These are phyloP conservation scores for Babesia divergens DNA, from an alignment of 169 alveolate species.

Conservation along the genomic window DNA sequence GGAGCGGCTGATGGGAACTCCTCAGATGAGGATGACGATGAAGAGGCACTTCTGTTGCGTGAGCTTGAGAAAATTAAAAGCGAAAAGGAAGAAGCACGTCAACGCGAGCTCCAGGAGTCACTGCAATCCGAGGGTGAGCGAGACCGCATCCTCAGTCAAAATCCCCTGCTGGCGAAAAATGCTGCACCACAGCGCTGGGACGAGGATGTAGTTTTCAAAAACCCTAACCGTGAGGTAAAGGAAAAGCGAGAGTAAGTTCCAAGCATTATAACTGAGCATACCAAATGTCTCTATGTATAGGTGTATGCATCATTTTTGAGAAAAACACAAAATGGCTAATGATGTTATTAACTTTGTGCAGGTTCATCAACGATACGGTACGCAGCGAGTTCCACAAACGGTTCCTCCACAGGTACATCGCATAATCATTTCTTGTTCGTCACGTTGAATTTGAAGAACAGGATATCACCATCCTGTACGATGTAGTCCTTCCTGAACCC, in stretches of 20 bases:
- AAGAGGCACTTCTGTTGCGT: slow-evolving; percentile 84
- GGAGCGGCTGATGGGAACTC: slow-evolving; percentile 1
- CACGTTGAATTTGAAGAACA: slow-evolving; percentile 97
- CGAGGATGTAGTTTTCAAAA: slow-evolving; percentile 64
- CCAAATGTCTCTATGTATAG: not conserved
- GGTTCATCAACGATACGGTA: slow-evolving; percentile 89
- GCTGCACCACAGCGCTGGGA: slow-evolving; percentile 49
- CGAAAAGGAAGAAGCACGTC: slow-evolving; percentile 83
- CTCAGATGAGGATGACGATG: slow-evolving; percentile 76
- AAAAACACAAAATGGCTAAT: no score
- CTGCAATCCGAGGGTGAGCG: slow-evolving; percentile 44
- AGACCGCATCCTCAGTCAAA: slow-evolving; percentile 36
- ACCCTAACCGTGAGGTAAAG: slow-evolving; percentile 41
- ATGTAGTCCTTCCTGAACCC: slow-evolving; percentile 87
- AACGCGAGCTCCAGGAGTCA: slow-evolving; percentile 71
- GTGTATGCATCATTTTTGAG: not conserved
- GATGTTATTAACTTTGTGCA: not conserved
- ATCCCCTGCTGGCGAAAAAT: slow-evolving; percentile 48
- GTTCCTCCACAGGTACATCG: slow-evolving; percentile 84
- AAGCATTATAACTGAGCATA: not conserved
- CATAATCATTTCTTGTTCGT: slow-evolving; percentile 76
- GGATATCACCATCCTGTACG: slow-evolving; percentile 96
- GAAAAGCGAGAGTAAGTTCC: slow-evolving; percentile 32
- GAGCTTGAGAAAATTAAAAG: slow-evolving; percentile 89
- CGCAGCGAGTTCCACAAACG: slow-evolving; percentile 91